Evolutionary conservation across 23 red algal genomes (phyloP).

Genomic region (Gracilaria gracilis): DNA sequence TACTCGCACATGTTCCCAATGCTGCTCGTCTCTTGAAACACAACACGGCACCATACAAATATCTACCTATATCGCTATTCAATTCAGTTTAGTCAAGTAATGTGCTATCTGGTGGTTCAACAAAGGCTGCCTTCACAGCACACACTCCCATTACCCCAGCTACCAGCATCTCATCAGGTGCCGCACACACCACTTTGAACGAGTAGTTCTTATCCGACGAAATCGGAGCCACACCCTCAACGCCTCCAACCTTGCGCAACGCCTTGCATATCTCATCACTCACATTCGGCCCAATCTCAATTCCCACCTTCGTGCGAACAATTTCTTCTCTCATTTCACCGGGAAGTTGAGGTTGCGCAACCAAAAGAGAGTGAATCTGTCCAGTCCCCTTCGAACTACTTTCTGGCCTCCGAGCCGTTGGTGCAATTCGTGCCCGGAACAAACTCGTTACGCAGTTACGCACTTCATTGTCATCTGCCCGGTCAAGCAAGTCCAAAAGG

Average conservation of each 20-base stretch:
- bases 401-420: neutral
- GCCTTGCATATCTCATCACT: conserved; percentile 51
- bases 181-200: too few species aligned
- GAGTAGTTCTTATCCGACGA: conserved; percentile 35
- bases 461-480: conserved; percentile 71
- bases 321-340: too few species aligned
- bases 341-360: too few species aligned
- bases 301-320: too few species aligned
- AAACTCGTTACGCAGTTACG: conserved; percentile 57
- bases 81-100: conserved; percentile 44
- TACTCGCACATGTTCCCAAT: too few species aligned
- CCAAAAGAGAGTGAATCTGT: too few species aligned
- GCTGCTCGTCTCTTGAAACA: too few species aligned
- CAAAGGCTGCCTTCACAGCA: conserved; percentile 35
- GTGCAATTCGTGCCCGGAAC: conserved; percentile 33
- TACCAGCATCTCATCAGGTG: too few species aligned
- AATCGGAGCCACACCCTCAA: conserved; percentile 17
- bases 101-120: conserved; percentile 17
- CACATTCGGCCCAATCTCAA: conserved; percentile 1
- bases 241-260: conserved; percentile 53
- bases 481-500: conserved; percentile 67
- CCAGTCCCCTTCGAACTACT: too few species aligned
- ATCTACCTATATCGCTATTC: neutral
- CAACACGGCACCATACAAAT: neutral
- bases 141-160: too few species aligned